Conservation (phyloP, 371 early-diverging fungal genomes). For the Parasitella parasitica region DNA sequence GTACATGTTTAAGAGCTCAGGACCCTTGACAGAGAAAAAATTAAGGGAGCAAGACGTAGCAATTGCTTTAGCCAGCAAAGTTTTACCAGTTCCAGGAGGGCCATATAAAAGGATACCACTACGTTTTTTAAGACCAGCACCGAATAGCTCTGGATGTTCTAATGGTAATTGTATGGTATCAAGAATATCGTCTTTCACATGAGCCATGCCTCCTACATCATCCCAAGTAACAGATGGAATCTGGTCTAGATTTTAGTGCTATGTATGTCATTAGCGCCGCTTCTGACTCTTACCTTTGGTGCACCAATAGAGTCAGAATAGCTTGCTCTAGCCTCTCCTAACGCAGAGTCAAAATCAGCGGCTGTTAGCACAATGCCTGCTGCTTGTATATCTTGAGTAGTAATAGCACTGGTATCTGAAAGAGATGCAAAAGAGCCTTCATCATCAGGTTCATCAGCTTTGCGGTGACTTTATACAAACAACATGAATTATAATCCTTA, state of each 20-base stretch:
- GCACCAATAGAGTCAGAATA: constrained; percentile 94
- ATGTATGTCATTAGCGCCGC: background rate
- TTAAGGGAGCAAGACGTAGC: constrained; percentile 97
- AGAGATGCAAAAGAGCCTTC: background rate
- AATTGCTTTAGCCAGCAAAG: constrained; percentile 98
- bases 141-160: constrained; percentile 96
- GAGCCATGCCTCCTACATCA: constrained; percentile 98
- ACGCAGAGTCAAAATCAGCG: constrained; percentile 78
- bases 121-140: constrained; percentile 95
- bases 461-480: constrained; percentile 7
- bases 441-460: background rate
- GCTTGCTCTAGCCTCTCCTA: constrained; percentile 76
- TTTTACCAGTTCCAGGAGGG: constrained; percentile 99
- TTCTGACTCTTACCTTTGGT: constrained; percentile 65
- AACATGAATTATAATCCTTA: background rate
- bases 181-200: constrained; percentile 95
- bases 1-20: constrained; percentile 90
- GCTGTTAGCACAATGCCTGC: constrained; percentile 77
- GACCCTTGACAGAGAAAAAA: constrained; percentile 99
- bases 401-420: constrained; percentile 6
- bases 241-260: constrained; percentile 16
- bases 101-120: constrained; percentile 96
- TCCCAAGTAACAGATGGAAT: constrained; percentile 97
- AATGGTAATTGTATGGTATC: constrained; percentile 99
- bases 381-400: constrained; percentile 54